Evolutionary conservation across 345 rosid genomes (phyloP).

Genomic region (Eucalyptus victrix): DNA sequence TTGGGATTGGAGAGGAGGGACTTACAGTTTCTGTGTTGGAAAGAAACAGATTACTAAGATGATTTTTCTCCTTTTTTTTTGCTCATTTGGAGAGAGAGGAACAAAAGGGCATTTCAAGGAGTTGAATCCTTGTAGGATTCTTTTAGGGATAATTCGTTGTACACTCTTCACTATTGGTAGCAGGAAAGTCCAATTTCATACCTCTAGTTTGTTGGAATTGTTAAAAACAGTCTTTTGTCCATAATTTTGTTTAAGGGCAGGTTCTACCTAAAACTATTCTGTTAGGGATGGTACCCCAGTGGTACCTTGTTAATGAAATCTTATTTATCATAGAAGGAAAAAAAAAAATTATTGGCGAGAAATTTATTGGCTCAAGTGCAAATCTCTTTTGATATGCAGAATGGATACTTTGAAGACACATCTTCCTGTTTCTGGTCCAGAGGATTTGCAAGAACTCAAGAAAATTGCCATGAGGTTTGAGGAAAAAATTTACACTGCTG

Average conservation of each 20-base stretch:
- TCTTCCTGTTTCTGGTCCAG: slow-evolving; percentile 60
- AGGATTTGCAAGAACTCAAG: slow-evolving; percentile 54
- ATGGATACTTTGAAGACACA: slow-evolving; percentile 54
- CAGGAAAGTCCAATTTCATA: not conserved
- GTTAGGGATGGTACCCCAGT: not conserved
- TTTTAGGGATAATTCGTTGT: not conserved
- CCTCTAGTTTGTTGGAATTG: not conserved
- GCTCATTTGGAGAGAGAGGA: not conserved
- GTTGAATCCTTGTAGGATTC: not conserved
- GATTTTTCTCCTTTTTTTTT: not conserved
- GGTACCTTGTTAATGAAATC: not conserved
- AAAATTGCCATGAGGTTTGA: slow-evolving; percentile 73
- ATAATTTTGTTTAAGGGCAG: not conserved
- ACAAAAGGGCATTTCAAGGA: not conserved
- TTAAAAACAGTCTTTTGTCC: not conserved
- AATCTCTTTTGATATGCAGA: slow-evolving; percentile 15
- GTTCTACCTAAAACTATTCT: not conserved
- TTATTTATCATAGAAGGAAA: not conserved
- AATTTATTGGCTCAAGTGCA: not conserved
- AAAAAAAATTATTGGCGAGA: not conserved
- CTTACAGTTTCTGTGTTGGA: not conserved
- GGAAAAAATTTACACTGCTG: slow-evolving; percentile 64
- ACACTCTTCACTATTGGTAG: not conserved
- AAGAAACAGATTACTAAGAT: not conserved
- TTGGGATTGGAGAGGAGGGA: not conserved